Conservation (phyloP, 2,329 filamentous ascomycete genomes). For the Monilinia aucupariae region DNA sequence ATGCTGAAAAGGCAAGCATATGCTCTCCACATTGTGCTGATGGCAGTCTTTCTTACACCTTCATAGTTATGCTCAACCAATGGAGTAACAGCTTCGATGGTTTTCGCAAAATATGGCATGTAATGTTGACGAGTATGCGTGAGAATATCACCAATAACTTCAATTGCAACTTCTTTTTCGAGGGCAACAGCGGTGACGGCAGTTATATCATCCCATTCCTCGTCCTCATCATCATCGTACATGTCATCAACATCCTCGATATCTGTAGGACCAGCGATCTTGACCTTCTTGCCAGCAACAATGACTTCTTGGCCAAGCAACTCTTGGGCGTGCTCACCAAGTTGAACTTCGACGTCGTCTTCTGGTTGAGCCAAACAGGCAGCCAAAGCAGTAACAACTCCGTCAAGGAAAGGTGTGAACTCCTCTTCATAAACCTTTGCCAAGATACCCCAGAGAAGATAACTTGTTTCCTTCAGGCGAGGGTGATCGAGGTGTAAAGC, state of each 20-base stretch:
- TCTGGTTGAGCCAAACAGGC: slow-evolving; percentile 86
- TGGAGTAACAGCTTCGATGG: slow-evolving; percentile 72
- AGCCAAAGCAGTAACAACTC: slow-evolving; percentile 74
- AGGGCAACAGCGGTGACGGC: slow-evolving; percentile 84
- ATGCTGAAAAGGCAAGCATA: slow-evolving; percentile 88
- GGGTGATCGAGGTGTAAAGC: slow-evolving; percentile 84
- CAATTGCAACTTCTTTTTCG: slow-evolving; percentile 95
- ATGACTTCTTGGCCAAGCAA: slow-evolving; percentile 71
- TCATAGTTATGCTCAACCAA: slow-evolving; percentile 88
- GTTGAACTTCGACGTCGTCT: slow-evolving; percentile 68
- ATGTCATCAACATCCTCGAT: slow-evolving; percentile 54
- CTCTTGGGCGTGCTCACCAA: slow-evolving; percentile 68
- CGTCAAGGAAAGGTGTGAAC: slow-evolving; percentile 71
- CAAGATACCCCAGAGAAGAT: slow-evolving; percentile 92
- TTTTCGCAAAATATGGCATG: slow-evolving; percentile 82
- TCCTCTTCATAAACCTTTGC: slow-evolving; percentile 88
- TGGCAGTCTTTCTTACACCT: slow-evolving; percentile 84
- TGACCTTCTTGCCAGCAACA: slow-evolving; percentile 78
- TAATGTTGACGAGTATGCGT: slow-evolving; percentile 75
- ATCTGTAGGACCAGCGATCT: slow-evolving; percentile 62
- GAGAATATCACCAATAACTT: slow-evolving; percentile 90
- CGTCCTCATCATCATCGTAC: slow-evolving; percentile 69
- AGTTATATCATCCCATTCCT: slow-evolving; percentile 73
- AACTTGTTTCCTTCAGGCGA: slow-evolving; percentile 89
- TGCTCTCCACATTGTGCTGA: slow-evolving; percentile 87